Evolutionary conservation across 2,329 filamentous ascomycete species (phyloP), one percentile per base, ranked within the genome.

Genomic region (Stemphylium beticola): DNA sequence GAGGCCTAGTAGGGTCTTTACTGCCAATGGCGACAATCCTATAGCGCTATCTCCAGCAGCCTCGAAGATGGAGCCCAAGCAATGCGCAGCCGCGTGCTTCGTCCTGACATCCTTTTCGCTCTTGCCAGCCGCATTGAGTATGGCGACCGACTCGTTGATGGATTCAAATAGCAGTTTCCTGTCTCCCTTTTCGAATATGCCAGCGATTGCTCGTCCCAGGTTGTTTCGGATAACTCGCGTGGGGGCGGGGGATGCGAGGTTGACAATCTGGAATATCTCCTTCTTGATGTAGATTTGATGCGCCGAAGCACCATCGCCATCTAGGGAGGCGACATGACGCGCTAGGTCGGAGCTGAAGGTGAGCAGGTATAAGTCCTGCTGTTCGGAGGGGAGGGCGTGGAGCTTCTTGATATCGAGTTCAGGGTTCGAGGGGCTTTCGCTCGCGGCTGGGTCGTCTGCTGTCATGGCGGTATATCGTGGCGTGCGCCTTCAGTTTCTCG

Each of bases 21-120:
- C 91, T 14, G 88, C 86, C 56, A 96, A 77, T 51, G 88, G 87
- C 57, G 95, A 91, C 55, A 96, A 80, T 60, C 89, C 88, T 74
- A 96, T 91, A 43, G 91, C 92, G 75, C 93, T 97, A 74, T 98
- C 95, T 49, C 95, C 95, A 2, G 93, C 93, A n/a, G 90, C 86
- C 54, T 89, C 90, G 76, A 93, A 98, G 31, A 98, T 86, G 69
- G 95, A 89, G 29, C 95, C 95, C 64, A 99, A 74, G 71, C 92
- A 96, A 72, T 89, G 86, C 34, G 91, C 89, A 18, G 93, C 93
- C 5, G 92, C 92, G 83, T 97, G 93, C 76, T 91, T 96, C 3
- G 87, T 84, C 68, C 87, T 87, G 46, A 89, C 74, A 66, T 96
- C 92, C 63, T 86, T 87, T 53, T 97, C 93, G 48, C 82, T 82